phyloP scores from a whole-genome alignment of 768 basidiomycete genomes.

The Tephrocybe sp. region DNA sequence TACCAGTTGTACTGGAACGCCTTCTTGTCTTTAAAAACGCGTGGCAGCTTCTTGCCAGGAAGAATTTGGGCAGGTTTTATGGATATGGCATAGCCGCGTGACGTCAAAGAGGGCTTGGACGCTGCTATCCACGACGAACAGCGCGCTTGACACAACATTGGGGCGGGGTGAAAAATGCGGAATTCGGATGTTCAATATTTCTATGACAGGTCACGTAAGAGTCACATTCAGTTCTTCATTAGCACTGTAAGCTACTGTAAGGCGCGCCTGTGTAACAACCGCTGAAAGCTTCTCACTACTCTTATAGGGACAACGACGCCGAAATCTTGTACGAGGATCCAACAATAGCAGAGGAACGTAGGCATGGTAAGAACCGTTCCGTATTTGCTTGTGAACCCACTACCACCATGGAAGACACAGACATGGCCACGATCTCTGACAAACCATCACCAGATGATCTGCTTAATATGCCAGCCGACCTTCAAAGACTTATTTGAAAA shows the following conservation, averaged over 20 bases:
- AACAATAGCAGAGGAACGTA: conserved; percentile 29
- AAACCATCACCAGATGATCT: too few relatives aligned
- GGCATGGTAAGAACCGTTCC: conserved; percentile 48
- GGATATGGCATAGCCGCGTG: conserved; percentile 58
- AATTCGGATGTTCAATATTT: conserved; percentile 18
- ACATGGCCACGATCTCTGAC: too few relatives aligned
- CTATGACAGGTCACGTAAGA: conserved; percentile 17
- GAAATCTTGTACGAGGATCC: conserved; percentile 75
- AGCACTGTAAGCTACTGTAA: too few relatives aligned
- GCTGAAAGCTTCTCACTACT: conserved; percentile 2
- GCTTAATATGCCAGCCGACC: too few relatives aligned
- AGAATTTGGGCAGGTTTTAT: conserved; percentile 50
- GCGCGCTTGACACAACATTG: conserved; percentile 27
- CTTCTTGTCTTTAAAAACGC: conserved; percentile 79
- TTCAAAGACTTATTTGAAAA: too few relatives aligned
- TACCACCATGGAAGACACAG: too few relatives aligned
- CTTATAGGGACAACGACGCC: conserved; percentile 73
- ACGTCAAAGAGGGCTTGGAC: conserved; percentile 25
- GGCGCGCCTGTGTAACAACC: conserved; percentile 1
- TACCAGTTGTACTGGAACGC: conserved; percentile 81
- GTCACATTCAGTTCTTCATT: conserved; percentile 11
- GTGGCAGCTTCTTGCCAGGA: conserved; percentile 54
- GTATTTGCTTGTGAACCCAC: conserved; percentile 18
- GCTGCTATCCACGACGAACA: conserved; percentile 24
- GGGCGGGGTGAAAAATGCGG: conserved; percentile 5